phyloP scores from a whole-genome alignment of 2,329 filamentous ascomycete genomes.

The Beauveria bassiana region DNA sequence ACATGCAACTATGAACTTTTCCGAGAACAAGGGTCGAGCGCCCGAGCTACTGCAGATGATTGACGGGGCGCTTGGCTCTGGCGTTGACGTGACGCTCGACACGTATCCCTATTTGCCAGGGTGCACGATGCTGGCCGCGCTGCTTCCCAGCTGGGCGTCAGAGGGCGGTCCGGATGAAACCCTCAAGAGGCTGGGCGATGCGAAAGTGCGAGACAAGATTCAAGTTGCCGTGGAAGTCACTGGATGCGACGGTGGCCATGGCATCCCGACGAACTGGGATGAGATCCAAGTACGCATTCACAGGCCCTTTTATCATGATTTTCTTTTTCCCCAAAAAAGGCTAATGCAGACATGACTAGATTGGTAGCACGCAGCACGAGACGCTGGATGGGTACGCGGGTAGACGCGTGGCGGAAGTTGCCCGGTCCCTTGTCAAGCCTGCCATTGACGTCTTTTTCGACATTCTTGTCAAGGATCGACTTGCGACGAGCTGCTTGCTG shows the following conservation, averaged over 20 bases:
- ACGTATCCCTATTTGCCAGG: conserved; percentile 20
- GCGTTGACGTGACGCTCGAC: conserved; percentile 19
- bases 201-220: conserved; percentile 16
- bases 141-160: conserved; percentile 19
- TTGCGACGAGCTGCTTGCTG: conserved; percentile 19
- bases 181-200: conserved; percentile 15
- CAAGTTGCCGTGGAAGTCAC: conserved; percentile 17
- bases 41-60: conserved; percentile 17
- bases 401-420: conserved; percentile 15
- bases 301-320: neutral
- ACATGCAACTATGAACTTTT: conserved; percentile 19
- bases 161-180: conserved; percentile 17
- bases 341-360: neutral
- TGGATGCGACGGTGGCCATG: conserved; percentile 20
- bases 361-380: conserved; percentile 14
- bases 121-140: conserved; percentile 17
- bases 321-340: neutral
- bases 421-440: conserved; percentile 8
- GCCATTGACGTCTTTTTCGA: conserved; percentile 18
- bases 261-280: conserved; percentile 21
- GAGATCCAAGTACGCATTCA: conserved; percentile 16
- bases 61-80: conserved; percentile 14
- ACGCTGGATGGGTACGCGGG: conserved; percentile 15
- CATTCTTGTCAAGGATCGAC: conserved; percentile 16
- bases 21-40: conserved; percentile 18